Evolutionary conservation across 441 rosid genomes (phyloP).

Genomic region (Pelargonium citronellum): DNA sequence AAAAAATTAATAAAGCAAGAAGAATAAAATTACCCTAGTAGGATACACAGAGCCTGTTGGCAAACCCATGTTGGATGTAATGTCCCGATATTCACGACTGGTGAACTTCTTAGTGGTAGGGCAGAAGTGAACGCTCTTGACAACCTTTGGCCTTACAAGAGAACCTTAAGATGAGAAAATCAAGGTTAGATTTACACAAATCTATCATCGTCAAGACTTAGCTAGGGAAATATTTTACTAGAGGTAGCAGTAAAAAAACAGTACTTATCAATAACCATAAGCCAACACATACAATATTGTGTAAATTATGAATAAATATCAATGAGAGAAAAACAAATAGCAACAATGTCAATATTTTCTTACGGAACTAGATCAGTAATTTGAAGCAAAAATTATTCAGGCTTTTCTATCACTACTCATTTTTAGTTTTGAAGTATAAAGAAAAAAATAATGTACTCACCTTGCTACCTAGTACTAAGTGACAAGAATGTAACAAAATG

Average conservation of each 20-base stretch:
- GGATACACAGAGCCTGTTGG: constrained; percentile 99
- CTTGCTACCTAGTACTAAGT: no score
- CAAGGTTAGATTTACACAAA: constrained; percentile 7
- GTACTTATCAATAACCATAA: neutral
- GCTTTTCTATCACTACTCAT: no score
- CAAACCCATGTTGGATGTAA: constrained; percentile 75
- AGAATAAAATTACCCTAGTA: constrained; percentile 60
- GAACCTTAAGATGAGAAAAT: constrained; percentile 51
- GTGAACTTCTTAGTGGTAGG: constrained; percentile 69
- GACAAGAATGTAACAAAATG: no score
- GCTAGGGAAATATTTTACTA: constrained; percentile 1
- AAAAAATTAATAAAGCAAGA: constrained; percentile 7
- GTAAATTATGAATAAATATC: neutral
- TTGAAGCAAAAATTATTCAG: neutral
- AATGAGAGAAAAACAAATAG: neutral
- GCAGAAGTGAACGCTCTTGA: constrained; percentile 92
- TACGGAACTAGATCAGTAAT: neutral
- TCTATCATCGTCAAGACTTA: constrained; percentile 4
- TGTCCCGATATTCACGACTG: constrained; percentile 83
- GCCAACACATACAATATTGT: neutral
- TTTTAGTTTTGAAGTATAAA: no score
- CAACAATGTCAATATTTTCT: neutral
- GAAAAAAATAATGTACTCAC: no score
- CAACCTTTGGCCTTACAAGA: constrained; percentile 97
- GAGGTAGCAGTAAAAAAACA: neutral